Percentiles rank a stretch among this genome's conserved stretches.
phyloP scores from a whole-genome alignment of 2,329 filamentous ascomycete genomes.

The Elsinoe necatrix region DNA sequence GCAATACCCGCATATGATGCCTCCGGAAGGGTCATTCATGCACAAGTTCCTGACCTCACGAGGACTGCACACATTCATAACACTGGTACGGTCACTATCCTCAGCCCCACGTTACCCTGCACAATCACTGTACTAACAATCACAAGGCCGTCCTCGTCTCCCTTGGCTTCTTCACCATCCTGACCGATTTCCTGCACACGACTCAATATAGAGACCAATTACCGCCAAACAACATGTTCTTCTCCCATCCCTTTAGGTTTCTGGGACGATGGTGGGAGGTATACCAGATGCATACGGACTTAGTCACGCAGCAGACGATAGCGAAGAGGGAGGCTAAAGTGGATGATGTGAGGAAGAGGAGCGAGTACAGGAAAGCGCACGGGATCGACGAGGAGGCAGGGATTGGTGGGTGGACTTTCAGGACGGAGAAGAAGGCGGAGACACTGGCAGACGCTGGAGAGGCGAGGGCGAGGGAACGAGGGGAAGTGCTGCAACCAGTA shows the following conservation, averaged over 20 bases:
- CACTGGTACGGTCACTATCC: constrained; percentile 56
- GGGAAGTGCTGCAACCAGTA: constrained; percentile 20
- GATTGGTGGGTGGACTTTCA: constrained; percentile 40
- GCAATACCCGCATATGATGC: constrained; percentile 83
- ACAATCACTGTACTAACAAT: background rate
- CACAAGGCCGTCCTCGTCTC: constrained; percentile 55
- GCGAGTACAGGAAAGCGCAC: constrained; percentile 77
- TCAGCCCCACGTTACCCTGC: background rate
- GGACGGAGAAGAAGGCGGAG: constrained; percentile 21
- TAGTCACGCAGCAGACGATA: constrained; percentile 58
- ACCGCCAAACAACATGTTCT: constrained; percentile 60
- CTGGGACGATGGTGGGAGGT: constrained; percentile 60
- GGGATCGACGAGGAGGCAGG: constrained; percentile 56
- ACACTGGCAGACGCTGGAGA: constrained; percentile 24
- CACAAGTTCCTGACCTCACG: constrained; percentile 77
- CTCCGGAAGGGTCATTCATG: constrained; percentile 70
- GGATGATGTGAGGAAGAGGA: constrained; percentile 82
- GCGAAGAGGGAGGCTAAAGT: constrained; percentile 65
- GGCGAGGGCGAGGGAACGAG: constrained; percentile 33
- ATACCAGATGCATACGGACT: constrained; percentile 65
- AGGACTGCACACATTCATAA: constrained; percentile 71
- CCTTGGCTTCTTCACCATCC: constrained; percentile 64
- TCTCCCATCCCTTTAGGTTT: constrained; percentile 61
- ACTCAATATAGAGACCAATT: constrained; percentile 75
- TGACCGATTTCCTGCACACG: constrained; percentile 67